Evolutionary conservation across 225 moss, liverwort and hornwort genomes (phyloP), one percentile per base, ranked within the genome.

Genomic region (Asterella californica): DNA sequence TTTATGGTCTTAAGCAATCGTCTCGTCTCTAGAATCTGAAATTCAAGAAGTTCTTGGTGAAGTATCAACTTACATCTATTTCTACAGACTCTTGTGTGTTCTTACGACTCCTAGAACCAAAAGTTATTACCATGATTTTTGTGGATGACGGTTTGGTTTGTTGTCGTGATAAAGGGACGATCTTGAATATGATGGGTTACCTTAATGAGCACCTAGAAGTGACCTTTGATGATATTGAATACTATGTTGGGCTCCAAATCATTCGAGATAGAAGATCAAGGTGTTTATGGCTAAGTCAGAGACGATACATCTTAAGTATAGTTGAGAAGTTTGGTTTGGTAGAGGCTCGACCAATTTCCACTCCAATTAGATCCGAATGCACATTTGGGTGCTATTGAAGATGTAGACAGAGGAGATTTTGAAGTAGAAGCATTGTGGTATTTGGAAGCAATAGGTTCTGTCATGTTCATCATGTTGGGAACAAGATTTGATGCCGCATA

Each of bases 1-100:
- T 83, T 12, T 78, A 83, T 52, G 82, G 82, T 4, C 60, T 83
- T 22, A 78, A 78, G 46, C 62, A 78, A 29, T 15, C 45, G 0
- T 29, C n/a, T 0, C 25, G 32, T 12, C 37, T 27, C 0, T 83
- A 38, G 78, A 59, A 78, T 22, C 15, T 25, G 7, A 54, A 1
- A 0, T 77, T 83, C 24, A 70, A 38, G 10, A 59, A 22, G 0
- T 78, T 77, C 21, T 38, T 78, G 0, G 4, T 27, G 9, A 32
- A 46, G 2, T 72, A 55, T 32, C 38, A 68, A 0, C 45, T 82
- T 1, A 24, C 9, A 0, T 34, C 25, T 2, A 50, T 2, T 3
- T 5, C 34, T 8, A 25, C 82, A 8, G 61, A 78, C 47, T 57
- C 70, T 2, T 70, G 71, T 72, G 46, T 78, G 0, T 83, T 70